phyloP scores from a whole-genome alignment of 1,139 yeast genomes.

The Kodamaea sp. region DNA sequence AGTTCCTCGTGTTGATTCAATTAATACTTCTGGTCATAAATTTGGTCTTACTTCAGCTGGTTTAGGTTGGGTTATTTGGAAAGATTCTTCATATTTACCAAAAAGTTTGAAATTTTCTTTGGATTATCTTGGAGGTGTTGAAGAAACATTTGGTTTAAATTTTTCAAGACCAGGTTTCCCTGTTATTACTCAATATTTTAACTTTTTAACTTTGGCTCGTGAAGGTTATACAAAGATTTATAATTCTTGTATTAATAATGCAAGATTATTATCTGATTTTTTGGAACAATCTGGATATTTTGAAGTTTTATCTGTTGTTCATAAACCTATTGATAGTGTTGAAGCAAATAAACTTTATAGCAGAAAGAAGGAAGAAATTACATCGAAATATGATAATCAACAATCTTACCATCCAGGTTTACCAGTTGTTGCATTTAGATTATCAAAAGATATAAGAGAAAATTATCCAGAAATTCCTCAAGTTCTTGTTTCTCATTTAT shows the following conservation, averaged over 20 bases:
- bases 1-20: conserved; percentile 70
- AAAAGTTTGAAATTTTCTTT: conserved; percentile 69
- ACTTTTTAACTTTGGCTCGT: conserved; percentile 65
- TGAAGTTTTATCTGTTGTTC: conserved; percentile 75
- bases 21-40: conserved; percentile 93
- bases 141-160: conserved; percentile 81
- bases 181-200: conserved; percentile 82
- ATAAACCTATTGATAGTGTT: conserved; percentile 40
- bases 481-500: conserved; percentile 63
- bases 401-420: conserved; percentile 62
- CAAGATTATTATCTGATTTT: conserved; percentile 63
- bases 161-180: conserved; percentile 94
- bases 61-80: conserved; percentile 90
- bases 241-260: conserved; percentile 60
- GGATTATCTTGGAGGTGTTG: conserved; percentile 85
- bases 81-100: conserved; percentile 61
- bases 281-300: conserved; percentile 65
- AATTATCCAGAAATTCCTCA: conserved; percentile 85
- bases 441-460: conserved; percentile 54
- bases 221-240: conserved; percentile 68
- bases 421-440: conserved; percentile 85
- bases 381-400: conserved; percentile 7
- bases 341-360: conserved; percentile 19
- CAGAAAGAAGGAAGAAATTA: conserved; percentile 18
- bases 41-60: conserved; percentile 90